Evolutionary conservation across 805 yeast genomes (phyloP), one percentile per base, ranked within the genome.

Genomic region (Naumovozyma dairenensis): DNA sequence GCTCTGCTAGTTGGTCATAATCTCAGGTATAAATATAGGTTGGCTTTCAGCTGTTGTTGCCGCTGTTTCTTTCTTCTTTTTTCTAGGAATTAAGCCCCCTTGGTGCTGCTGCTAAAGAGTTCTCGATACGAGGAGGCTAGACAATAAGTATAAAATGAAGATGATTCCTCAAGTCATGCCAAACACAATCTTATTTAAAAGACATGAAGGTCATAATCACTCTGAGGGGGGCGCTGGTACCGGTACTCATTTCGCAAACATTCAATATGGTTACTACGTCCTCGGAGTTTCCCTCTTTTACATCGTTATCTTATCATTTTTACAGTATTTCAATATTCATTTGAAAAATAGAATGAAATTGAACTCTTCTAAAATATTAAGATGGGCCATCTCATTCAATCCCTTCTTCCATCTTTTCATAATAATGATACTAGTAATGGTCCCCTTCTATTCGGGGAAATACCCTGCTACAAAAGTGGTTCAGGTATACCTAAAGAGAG

Each of bases 221-320:
- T n/a, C n/a, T n/a, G n/a, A n/a, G n/a, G n/a, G n/a, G n/a, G n/a
- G n/a, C n/a, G n/a, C n/a, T n/a, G n/a, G n/a, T n/a, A n/a, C n/a
- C n/a, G 50, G 53, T 17, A 66, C 66, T 25, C 86, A 80, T 48
- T 64, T 44, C 35, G 69, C 69, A 27, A 80, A 80, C 48, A 46
- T 76, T 29, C 67, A 69, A 31, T 80, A 72, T 47, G 92, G 89
- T 0, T 72, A 74, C 44, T 45, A 67, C 9, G 52, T 74, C 0
- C 51, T 78, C 5, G 45, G 59, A 1, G 35, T 72, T 3, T 59
- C 76, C 1, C 30, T 66, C 0, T 29, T 61, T 0, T 72, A 73
- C 39, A 14, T 14, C n/a, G n/a, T 24, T 12, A 24, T 24, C 5
- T 12, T 24, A 8, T 37, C 72, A 0, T 17, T 53, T 0, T 46